Base-by-base conservation (phyloP, 164 flowering plant species). In the Chimonanthus praecox region DNA sequence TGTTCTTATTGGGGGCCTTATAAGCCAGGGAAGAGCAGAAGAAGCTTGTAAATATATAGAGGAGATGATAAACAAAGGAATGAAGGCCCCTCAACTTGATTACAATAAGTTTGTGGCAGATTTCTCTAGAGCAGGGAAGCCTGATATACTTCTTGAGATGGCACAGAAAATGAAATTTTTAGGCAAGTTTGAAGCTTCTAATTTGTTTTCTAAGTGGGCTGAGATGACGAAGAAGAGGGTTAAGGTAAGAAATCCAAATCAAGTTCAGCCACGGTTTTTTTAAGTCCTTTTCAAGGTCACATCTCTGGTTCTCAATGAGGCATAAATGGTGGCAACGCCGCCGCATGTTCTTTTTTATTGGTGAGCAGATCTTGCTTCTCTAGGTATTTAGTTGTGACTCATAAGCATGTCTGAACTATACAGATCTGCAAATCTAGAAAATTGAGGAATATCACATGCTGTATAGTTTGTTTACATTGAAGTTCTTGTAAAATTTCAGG, bases 1-100 rank as follows among this genome's bases (percentile, higher is more conserved):
- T 4, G 90, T 95, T 66, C 76, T 90, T 71, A 88, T 92, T 49
- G 83, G 88, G 15, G 95, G 97, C 65, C 90, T 95, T 48, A 87
- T 93, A 73, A 84, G 92, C 78, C 81, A 77, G 61, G 93, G 94
- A 44, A 86, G 85, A 77, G 80, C 91, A 0, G 86, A 78, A 20
- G 92, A 92, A 75, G 97, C 97, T n/a, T 90, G 94, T 80, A 82
- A 80, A 76, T 86, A 84, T 75, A 33, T 95, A 58, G 92, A 90
- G 84, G 98, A 95, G 75, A 93, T 93, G 97, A 67, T 92, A 46
- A 88, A 86, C 74, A 95, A 89, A 79, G 97, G 98, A 63, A 95
- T 95, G 98, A 91, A 85, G 75, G 87, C 90, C 78, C 96, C 97
- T 67, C 89, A 82, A 64, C 87, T 95, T 47, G 96, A 91, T 78